A percentile compares a stretch with the other conserved stretches of the same genome.
phyloP scores from a whole-genome alignment of 768 basidiomycete genomes.

The Suillus bovinus region DNA sequence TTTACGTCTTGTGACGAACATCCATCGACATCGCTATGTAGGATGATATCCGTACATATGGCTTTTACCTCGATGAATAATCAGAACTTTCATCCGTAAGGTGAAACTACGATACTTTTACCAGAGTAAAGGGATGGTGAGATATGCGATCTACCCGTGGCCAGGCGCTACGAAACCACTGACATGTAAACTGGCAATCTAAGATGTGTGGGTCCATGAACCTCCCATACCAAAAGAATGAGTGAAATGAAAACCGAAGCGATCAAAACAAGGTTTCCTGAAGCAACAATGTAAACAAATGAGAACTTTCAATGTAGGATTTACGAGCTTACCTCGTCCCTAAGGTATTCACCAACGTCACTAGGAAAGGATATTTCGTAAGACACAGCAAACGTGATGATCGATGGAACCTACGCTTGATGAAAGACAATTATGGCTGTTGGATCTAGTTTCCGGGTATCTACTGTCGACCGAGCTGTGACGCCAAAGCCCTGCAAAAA shows the following conservation, averaged over 20 bases:
- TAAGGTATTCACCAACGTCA: conserved; percentile 96
- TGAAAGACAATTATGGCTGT: conserved; percentile 98
- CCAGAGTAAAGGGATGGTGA: conserved; percentile 7
- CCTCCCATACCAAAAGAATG: conserved; percentile 23
- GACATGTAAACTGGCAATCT: conserved; percentile 16
- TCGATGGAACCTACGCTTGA: conserved; percentile 65
- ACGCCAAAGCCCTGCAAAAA: conserved; percentile 88
- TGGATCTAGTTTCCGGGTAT: conserved; percentile 96
- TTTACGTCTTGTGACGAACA: neutral
- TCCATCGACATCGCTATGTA: neutral
- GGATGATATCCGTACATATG: neutral
- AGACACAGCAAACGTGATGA: neutral
- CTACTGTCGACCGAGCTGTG: conserved; percentile 91
- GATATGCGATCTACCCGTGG: conserved; percentile 20
- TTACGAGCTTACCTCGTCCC: conserved; percentile 75
- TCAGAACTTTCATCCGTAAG: conserved; percentile 8
- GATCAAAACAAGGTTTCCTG: conserved; percentile 80
- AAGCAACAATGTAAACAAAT: conserved; percentile 17
- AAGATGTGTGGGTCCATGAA: conserved; percentile 14
- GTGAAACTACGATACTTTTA: conserved; percentile 33
- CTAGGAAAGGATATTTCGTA: conserved; percentile 40
- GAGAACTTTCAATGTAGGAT: conserved; percentile 4
- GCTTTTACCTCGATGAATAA: conserved; percentile 5
- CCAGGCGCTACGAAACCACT: conserved; percentile 48
- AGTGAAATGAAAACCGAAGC: conserved; percentile 11